Percentiles rank a stretch among this genome's conserved stretches.
Conservation (phyloP, 2,329 filamentous ascomycete genomes). For the Talaromyces pinophilus region DNA sequence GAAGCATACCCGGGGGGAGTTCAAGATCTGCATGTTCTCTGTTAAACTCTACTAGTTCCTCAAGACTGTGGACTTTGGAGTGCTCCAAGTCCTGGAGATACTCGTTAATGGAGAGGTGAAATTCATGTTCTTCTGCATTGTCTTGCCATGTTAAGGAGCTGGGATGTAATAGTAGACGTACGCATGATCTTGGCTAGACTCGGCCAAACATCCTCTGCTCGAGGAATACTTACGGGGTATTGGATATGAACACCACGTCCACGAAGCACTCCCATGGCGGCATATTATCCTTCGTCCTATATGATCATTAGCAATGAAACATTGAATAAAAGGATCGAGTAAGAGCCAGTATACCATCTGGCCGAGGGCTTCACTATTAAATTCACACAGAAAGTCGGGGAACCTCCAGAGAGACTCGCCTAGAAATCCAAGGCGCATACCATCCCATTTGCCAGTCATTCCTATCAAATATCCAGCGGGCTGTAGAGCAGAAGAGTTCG, state of each 20-base stretch:
- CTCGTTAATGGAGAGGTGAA: neutral
- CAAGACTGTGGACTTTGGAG: neutral
- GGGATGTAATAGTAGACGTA: neutral
- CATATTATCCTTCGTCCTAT: neutral
- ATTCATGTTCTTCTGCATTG: neutral
- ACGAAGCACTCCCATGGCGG: neutral
- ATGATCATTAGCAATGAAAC: neutral
- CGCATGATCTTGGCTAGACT: neutral
- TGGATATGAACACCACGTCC: neutral
- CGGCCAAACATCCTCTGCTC: neutral
- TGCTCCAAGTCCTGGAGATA: neutral
- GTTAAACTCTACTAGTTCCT: neutral
- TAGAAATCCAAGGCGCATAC: neutral
- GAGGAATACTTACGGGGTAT: neutral
- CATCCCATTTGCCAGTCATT: neutral
- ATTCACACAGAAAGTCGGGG: neutral
- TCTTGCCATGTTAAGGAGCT: neutral
- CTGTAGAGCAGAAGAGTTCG: neutral
- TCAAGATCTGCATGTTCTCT: neutral
- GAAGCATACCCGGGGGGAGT: neutral
- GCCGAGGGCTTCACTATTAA: neutral
- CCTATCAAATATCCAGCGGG: neutral
- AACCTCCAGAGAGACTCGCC: neutral
- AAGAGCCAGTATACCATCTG: neutral
- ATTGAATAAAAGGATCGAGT: neutral